These are phyloP conservation scores for Apiotrichum veenhuisii DNA, from an alignment of 1,284 basidiomycete species.

Conservation along the genomic window DNA sequence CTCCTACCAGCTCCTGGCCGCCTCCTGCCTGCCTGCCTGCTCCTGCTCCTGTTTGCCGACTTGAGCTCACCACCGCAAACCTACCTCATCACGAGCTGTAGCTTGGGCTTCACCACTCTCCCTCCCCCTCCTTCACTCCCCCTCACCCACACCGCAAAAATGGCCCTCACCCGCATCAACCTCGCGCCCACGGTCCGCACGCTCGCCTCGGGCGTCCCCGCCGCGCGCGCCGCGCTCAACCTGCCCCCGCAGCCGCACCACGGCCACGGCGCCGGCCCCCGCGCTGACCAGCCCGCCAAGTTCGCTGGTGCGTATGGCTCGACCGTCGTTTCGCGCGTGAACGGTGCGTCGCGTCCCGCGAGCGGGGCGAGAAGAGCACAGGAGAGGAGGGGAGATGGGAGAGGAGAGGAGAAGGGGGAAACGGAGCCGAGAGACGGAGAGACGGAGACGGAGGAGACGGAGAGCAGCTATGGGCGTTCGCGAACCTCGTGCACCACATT, in stretches of 20 bases:
- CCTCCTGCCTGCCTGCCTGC: not conserved
- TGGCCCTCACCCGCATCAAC: constrained; percentile 56
- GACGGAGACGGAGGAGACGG: not conserved
- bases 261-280: constrained; percentile 55
- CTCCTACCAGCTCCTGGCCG: too few species aligned
- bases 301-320: constrained; percentile 59
- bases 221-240: constrained; percentile 91
- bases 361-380: too few species aligned
- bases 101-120: constrained; percentile 8
- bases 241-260: constrained; percentile 65
- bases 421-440: not conserved
- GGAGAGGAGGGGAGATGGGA: not conserved
- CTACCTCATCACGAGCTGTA: not conserved
- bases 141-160: constrained; percentile 14
- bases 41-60: constrained; percentile 1
- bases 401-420: not conserved
- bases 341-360: constrained; percentile 57
- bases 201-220: constrained; percentile 83
- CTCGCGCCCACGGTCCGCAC: constrained; percentile 75
- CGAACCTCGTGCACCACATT: too few species aligned
- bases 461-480: too few species aligned
- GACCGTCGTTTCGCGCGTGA: constrained; percentile 61
- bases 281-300: constrained; percentile 63
- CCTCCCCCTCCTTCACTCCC: constrained; percentile 2
- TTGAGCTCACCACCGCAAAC: not conserved